Conservation (phyloP, 495 filamentous ascomycete genomes). For the Friedmanniomyces endolithicus region DNA sequence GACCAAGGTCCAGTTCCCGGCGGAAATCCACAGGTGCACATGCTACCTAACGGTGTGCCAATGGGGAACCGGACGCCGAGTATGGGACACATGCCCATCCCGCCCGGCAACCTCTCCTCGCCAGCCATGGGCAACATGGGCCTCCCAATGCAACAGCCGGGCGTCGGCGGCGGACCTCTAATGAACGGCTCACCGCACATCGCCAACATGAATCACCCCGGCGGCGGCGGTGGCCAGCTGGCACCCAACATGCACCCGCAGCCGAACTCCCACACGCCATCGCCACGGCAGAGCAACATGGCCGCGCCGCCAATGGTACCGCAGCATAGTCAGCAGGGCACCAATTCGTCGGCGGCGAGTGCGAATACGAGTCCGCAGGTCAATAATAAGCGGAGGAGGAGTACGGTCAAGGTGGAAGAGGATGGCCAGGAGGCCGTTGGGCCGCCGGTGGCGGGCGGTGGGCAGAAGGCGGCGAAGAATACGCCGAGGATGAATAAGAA, state of each 20-base stretch:
- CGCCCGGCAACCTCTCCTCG: slow-evolving; percentile 35
- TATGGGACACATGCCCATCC: slow-evolving; percentile 13
- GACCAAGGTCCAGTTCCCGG: slow-evolving; percentile 3
- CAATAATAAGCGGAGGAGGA: slow-evolving; percentile 64
- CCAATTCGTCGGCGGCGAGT: slow-evolving; percentile 53
- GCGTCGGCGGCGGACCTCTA: background rate
- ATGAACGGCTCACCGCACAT: slow-evolving; percentile 44
- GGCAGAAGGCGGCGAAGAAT: slow-evolving; percentile 35
- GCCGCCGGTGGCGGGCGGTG: slow-evolving; percentile 1
- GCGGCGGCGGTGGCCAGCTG: background rate
- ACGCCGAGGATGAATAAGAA: slow-evolving; percentile 27
- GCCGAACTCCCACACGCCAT: slow-evolving; percentile 25
- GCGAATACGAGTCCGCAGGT: slow-evolving; percentile 69
- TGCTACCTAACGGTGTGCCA: slow-evolving; percentile 19
- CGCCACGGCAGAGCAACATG: slow-evolving; percentile 42
- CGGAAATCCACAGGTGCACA: slow-evolving; percentile 19
- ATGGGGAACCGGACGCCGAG: slow-evolving; percentile 10
- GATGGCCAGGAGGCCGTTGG: slow-evolving; percentile 36
- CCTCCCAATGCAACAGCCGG: slow-evolving; percentile 33
- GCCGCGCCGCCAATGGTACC: slow-evolving; percentile 55
- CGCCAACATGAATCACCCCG: background rate
- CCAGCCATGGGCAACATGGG: slow-evolving; percentile 43
- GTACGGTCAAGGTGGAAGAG: slow-evolving; percentile 63
- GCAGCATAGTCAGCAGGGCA: slow-evolving; percentile 61
- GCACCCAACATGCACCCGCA: background rate